Evolutionary conservation across 23 red algal genomes (phyloP).

Genomic region (Pyropia yezoensis): DNA sequence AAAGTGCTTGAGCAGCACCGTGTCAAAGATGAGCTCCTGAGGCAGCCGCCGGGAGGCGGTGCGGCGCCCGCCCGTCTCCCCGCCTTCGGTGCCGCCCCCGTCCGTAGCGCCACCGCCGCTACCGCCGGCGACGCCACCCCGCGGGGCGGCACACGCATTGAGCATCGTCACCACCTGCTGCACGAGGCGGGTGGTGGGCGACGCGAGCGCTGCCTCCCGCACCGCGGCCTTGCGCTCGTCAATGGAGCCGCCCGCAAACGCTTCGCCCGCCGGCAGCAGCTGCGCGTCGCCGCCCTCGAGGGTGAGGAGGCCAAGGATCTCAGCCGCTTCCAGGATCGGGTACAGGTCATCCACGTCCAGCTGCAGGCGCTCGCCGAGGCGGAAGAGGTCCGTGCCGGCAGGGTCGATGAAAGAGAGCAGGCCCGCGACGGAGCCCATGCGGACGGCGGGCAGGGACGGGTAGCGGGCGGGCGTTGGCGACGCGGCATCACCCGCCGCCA

Average conservation of each 20-base stretch:
- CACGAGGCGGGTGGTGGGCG: conserved; percentile 61
- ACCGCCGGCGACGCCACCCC: no score
- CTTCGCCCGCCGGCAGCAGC: conserved; percentile 46
- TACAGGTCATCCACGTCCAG: conserved; percentile 98
- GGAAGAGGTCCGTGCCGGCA: conserved; percentile 62
- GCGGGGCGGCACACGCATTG: neutral
- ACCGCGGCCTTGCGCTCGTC: conserved; percentile 90
- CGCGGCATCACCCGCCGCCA: neutral
- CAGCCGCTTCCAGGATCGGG: conserved; percentile 88
- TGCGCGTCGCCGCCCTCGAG: conserved; percentile 73
- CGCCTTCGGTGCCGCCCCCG: no score
- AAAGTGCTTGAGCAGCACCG: conserved; percentile 84
- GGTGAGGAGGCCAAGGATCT: conserved; percentile 75
- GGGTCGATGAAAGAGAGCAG: conserved; percentile 82
- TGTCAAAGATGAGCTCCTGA: conserved; percentile 96
- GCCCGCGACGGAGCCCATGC: conserved; percentile 87
- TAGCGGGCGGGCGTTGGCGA: conserved; percentile 15
- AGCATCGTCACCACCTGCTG: conserved; percentile 70
- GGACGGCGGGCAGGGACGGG: conserved; percentile 83
- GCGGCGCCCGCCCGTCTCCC: no score
- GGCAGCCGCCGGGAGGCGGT: conserved; percentile 37
- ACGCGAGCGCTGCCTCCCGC: conserved; percentile 41
- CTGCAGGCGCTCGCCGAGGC: conserved; percentile 79
- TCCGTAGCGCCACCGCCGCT: no score
- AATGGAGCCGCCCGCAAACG: conserved; percentile 69